Evolutionary conservation across 306 rosid genomes (phyloP), one percentile per base, ranked within the genome.

Genomic region (Clitoria ternatea): DNA sequence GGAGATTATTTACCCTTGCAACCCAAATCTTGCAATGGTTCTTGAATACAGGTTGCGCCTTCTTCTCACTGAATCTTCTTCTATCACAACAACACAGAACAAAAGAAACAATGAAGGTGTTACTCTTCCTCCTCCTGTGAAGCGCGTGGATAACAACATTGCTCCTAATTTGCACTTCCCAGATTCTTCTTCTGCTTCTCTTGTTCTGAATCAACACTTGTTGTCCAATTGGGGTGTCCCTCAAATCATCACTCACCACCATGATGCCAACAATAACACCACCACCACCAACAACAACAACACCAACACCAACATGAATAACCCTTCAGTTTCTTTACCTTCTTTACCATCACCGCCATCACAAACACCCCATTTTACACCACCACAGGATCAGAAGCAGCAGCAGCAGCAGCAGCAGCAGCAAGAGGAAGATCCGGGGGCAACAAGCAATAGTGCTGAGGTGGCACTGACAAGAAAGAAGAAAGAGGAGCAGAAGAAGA

Each of bases 1-100:
- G 73, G 99, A 94, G 78, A 89, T 94, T 3, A 94, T 94, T 36
- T 89, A 78, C 66, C 99, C 99, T 80, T 94, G 97, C 68, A 94
- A 94, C 70, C 99, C 99, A 24, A 89, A 85, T 76, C 89, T 94
- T 3, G 99, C 97, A 3, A 73, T 90, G 13, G 85, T 91, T 43
- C 99, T 94, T 50, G 99, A 91, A 83, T 85, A 87, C 69, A 79
- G 99, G 37, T 84, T 94, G 50, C 87, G 97, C 2, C 83, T 89
- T 61, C 82, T 89, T 63, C 83, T 89, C 20, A 79, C 89, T 11
- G 48, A 36, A 0, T 57, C 63, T 40, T n/a, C n/a, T n/a, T n/a
- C n/a, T n/a, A n/a, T n/a, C n/a, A n/a, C n/a, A n/a, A 30, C 63
- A 10, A 32, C 59, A 33, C 77, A 0, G 59, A 62, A 6, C 59